These are phyloP conservation scores for Tylopilus sp. DNA, from an alignment of 1,284 basidiomycete species.

Conservation along the genomic window DNA sequence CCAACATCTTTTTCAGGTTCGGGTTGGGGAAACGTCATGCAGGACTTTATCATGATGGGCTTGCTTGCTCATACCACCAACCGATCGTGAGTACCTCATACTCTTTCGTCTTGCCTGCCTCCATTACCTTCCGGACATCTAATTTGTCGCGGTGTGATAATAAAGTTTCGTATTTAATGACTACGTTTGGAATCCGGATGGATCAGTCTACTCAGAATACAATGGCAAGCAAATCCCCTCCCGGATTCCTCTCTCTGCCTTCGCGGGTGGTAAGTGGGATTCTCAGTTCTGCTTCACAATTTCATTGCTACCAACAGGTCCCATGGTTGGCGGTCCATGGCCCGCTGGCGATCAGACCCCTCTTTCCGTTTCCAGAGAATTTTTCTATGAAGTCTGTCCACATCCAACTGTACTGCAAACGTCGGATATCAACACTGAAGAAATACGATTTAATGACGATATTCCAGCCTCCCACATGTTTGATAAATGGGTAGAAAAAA, in stretches of 20 bases:
- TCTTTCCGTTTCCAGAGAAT: conserved; percentile 36
- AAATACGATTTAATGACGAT: conserved; percentile 27
- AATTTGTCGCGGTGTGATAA: not conserved
- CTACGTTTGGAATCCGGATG: conserved; percentile 36
- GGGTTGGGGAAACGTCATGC: conserved; percentile 46
- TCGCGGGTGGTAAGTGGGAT: conserved; percentile 28
- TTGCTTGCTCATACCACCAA: conserved; percentile 35
- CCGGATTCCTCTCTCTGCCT: conserved; percentile 37
- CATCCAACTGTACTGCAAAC: conserved; percentile 32
- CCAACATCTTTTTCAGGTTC: conserved; percentile 26
- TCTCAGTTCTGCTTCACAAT: not conserved
- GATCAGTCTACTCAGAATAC: conserved; percentile 32
- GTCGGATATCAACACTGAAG: conserved; percentile 29
- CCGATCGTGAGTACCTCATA: conserved; percentile 33
- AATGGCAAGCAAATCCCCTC: conserved; percentile 38
- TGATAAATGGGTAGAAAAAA: conserved; percentile 37
- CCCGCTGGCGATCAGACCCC: conserved; percentile 34
- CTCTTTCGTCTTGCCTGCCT: not conserved
- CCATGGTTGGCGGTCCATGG: conserved; percentile 41
- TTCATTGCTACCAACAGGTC: conserved; percentile 27
- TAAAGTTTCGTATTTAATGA: conserved; percentile 42
- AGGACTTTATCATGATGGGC: conserved; percentile 39
- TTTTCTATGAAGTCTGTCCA: conserved; percentile 42
- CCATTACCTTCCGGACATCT: not conserved
- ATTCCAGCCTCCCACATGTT: conserved; percentile 26